Evolutionary conservation across 495 filamentous ascomycete genomes (phyloP), one percentile per base, ranked within the genome.

Genomic region (Aspergillus coremiiformis): DNA sequence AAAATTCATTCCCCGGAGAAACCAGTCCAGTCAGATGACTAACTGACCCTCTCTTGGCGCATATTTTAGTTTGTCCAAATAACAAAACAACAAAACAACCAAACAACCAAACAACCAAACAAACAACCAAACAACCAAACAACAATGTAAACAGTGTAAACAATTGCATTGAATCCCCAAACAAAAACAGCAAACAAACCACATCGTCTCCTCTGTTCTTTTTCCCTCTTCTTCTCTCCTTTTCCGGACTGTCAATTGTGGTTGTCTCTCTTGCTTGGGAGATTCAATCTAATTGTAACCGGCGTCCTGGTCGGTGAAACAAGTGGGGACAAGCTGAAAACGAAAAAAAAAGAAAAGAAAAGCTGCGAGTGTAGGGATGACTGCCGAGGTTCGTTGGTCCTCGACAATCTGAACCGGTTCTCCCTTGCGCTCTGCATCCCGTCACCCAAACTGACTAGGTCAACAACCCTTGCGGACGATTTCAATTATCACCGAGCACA

Each of bases 41-140:
- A 8, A 4, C 24, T 27, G 8, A 27, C 4, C 4, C 24, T 8
- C 48, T 56, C 54, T 56, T 52, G 49, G 54, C 53, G 41, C 55
- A 41, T 41, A 41, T 41, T n/a, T 41, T 41, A 41, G 37, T 41
- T 12, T 4, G 5, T 2, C 6, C 5, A 41, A 41, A 41, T 6
- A 41, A 41, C 6, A 21, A 21, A 41, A 21, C 15, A 41, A 41
- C 37, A 41, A 41, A 41, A 41, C 17, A n/a, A 51, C 24, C n/a
- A n/a, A 30, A 49, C 39, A 53, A 57, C 54, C n/a, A n/a, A 60
- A 48, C 23, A 43, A 35, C 24, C n/a, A n/a, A 26, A 46, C 41
- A 47, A 30, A 49, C 39, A 53, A 57, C 54, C n/a, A n/a, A 60
- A 48, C 23, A 43, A 35, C 24, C n/a, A n/a, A 26, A 46, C 41